Conservation (phyloP, 2,329 filamentous ascomycete species). For the Paecilomyces variotii region DNA sequence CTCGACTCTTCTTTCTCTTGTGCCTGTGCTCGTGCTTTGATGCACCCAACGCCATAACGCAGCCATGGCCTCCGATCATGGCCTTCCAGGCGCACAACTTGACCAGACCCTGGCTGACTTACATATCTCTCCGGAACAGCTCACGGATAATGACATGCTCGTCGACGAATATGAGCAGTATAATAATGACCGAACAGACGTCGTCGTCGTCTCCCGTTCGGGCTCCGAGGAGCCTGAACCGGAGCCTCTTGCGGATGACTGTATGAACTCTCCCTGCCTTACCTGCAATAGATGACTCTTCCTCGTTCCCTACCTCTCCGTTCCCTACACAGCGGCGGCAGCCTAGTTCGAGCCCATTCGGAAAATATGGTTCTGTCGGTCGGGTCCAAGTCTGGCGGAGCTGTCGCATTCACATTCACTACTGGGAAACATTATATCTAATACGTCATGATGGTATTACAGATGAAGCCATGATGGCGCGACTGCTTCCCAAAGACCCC, state of each 20-base stretch:
- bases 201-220: constrained; percentile 55
- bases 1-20: constrained; percentile 10
- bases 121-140: constrained; percentile 30
- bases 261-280: constrained; percentile 26
- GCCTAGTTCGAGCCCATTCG: not conserved
- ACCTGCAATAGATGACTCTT: not conserved
- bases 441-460: constrained; percentile 10
- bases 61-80: constrained; percentile 3
- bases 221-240: constrained; percentile 50
- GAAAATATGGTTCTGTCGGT: not conserved
- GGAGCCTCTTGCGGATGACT: constrained; percentile 51
- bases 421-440: constrained; percentile 5
- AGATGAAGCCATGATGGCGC: constrained; percentile 80
- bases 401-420: not conserved
- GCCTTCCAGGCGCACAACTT: not conserved
- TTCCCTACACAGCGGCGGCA: not conserved
- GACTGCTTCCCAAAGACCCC: constrained; percentile 66
- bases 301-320: not conserved
- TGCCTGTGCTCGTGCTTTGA: constrained; percentile 6
- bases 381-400: not conserved
- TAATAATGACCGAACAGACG: constrained; percentile 54
- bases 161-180: constrained; percentile 50
- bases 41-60: not conserved
- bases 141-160: constrained; percentile 54
- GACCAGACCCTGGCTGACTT: constrained; percentile 18